These are phyloP conservation scores for Nakazawaea molendinolei DNA, from an alignment of 805 yeast genomes.

Conservation along the genomic window DNA sequence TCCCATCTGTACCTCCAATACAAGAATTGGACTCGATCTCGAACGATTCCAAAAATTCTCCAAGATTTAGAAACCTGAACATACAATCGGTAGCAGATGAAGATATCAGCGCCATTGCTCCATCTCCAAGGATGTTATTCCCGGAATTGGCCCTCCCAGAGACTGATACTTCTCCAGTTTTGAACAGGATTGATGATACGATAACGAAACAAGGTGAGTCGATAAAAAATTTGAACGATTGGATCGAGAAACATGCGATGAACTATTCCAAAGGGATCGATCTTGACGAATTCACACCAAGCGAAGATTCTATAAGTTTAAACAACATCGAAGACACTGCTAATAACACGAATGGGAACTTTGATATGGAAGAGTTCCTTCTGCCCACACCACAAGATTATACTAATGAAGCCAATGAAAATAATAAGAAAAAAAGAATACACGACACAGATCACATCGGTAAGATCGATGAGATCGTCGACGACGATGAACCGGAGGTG, in stretches of 20 bases:
- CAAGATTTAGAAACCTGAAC: too few relatives aligned
- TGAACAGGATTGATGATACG: slow-evolving; percentile 39
- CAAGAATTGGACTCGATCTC: too few relatives aligned
- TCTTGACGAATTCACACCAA: too few relatives aligned
- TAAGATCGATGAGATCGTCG: slow-evolving; percentile 8
- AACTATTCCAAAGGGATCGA: too few relatives aligned
- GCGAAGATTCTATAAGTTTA: too few relatives aligned
- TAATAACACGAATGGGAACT: slow-evolving; percentile 24
- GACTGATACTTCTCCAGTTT: slow-evolving; percentile 2
- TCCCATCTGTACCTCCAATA: too few relatives aligned
- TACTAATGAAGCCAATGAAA: background rate
- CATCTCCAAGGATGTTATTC: slow-evolving; percentile 23
- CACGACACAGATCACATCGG: too few relatives aligned
- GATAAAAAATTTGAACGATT: slow-evolving; percentile 49
- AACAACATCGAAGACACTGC: too few relatives aligned
- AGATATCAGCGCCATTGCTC: slow-evolving; percentile 8
- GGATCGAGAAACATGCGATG: slow-evolving; percentile 34
- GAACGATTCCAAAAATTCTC: too few relatives aligned
- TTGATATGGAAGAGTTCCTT: slow-evolving; percentile 27
- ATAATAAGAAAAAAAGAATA: too few relatives aligned
- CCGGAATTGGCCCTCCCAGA: slow-evolving; percentile 19
- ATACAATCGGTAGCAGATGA: background rate
- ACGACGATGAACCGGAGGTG: background rate
- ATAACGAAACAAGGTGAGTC: slow-evolving; percentile 43
- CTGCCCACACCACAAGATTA: slow-evolving; percentile 21